Evolutionary conservation across 495 filamentous ascomycete genomes (phyloP).

Genomic region (Penicillium malachiteum): DNA sequence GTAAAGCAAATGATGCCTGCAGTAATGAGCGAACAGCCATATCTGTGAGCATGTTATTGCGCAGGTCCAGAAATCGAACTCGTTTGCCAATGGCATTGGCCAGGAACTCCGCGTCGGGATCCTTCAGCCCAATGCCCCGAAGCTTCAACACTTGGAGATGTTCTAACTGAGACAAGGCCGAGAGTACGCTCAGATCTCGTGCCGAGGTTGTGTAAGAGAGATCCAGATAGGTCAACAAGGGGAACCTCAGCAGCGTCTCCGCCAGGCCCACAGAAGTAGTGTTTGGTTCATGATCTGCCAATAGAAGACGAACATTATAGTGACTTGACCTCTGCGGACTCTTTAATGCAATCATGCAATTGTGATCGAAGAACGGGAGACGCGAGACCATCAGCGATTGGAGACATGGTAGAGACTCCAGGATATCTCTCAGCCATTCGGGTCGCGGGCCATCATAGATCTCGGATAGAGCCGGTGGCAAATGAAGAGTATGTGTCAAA

Average conservation of each 20-base stretch:
- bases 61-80: slow-evolving; percentile 59
- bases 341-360: slow-evolving; percentile 53
- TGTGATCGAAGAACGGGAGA: slow-evolving; percentile 64
- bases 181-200: slow-evolving; percentile 51
- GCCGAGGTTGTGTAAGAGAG: slow-evolving; percentile 59
- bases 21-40: slow-evolving; percentile 52
- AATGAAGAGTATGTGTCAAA: slow-evolving; percentile 63
- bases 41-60: slow-evolving; percentile 60
- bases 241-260: slow-evolving; percentile 53
- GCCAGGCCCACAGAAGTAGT: slow-evolving; percentile 54
- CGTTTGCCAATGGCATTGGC: slow-evolving; percentile 51
- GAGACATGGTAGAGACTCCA: slow-evolving; percentile 58
- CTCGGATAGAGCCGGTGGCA: slow-evolving; percentile 65
- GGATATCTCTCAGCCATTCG: slow-evolving; percentile 61
- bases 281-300: slow-evolving; percentile 58
- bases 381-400: slow-evolving; percentile 61
- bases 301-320: slow-evolving; percentile 52
- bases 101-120: slow-evolving; percentile 53
- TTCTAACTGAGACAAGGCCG: slow-evolving; percentile 39
- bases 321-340: slow-evolving; percentile 15
- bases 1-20: slow-evolving; percentile 46
- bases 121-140: slow-evolving; percentile 54
- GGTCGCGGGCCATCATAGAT: slow-evolving; percentile 62
- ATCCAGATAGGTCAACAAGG: slow-evolving; percentile 58
- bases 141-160: slow-evolving; percentile 60